Percentiles rank a stretch among this genome's conserved stretches.
phyloP scores from a whole-genome alignment of 2,329 filamentous ascomycete species.

The Parascedosporium putredinis region DNA sequence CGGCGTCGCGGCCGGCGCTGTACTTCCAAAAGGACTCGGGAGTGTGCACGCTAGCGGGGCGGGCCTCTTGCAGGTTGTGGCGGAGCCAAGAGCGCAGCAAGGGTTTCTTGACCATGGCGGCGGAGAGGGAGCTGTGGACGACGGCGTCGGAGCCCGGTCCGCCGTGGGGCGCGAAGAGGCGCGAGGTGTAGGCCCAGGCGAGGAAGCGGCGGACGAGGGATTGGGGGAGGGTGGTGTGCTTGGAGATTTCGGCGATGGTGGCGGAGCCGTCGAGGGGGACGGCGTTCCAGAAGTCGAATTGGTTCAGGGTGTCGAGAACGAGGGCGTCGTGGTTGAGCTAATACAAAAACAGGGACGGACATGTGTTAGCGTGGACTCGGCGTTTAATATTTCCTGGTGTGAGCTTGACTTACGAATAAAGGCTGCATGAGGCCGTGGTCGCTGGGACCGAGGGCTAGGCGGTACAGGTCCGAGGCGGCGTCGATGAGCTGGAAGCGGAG shows the following conservation, averaged over 20 bases:
- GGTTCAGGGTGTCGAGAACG: slow-evolving; percentile 13
- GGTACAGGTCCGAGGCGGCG: background rate
- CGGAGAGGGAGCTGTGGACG: slow-evolving; percentile 27
- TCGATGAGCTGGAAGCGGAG: background rate
- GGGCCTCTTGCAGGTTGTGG: slow-evolving; percentile 26
- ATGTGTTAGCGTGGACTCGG: too few species aligned
- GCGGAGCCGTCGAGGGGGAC: slow-evolving; percentile 15
- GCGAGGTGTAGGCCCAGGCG: slow-evolving; percentile 26
- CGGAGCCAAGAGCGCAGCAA: slow-evolving; percentile 21
- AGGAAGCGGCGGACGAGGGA: slow-evolving; percentile 28
- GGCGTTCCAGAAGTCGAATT: slow-evolving; percentile 16
- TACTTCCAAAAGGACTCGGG: slow-evolving; percentile 22
- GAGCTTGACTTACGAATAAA: background rate
- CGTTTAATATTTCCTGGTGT: too few species aligned
- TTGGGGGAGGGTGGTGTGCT: slow-evolving; percentile 24
- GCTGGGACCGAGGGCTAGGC: background rate
- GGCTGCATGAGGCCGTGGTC: background rate
- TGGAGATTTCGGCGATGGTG: slow-evolving; percentile 16
- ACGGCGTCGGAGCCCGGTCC: slow-evolving; percentile 12
- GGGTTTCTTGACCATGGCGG: slow-evolving; percentile 22
- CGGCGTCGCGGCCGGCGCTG: slow-evolving; percentile 18
- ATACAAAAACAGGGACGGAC: background rate
- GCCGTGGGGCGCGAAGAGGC: slow-evolving; percentile 22
- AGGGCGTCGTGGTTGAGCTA: slow-evolving; percentile 2
- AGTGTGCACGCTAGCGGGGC: slow-evolving; percentile 25